Percentiles rank a stretch among this genome's conserved stretches.
Conservation (phyloP, 805 yeast genomes). For the Saccharomycopsis synnaedendra region DNA sequence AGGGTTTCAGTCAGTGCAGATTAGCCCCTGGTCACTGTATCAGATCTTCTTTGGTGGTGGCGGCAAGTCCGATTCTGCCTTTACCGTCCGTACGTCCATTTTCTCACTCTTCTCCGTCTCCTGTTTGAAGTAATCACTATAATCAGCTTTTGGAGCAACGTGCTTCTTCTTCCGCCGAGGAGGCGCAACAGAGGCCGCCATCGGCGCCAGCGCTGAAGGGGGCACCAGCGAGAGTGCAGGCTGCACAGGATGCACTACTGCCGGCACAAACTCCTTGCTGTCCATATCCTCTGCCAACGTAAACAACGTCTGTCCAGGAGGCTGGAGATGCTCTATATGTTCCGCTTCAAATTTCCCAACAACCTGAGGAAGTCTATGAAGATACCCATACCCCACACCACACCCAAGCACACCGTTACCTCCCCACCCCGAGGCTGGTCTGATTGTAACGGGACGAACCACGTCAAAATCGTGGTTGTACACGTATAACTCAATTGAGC, state of each 20-base stretch:
- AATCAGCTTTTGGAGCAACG: slow-evolving; percentile 14
- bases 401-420: slow-evolving; percentile 82
- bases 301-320: slow-evolving; percentile 15
- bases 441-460: slow-evolving; percentile 78
- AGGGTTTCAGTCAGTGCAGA: too few species aligned
- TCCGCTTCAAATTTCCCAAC: slow-evolving; percentile 23
- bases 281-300: slow-evolving; percentile 7
- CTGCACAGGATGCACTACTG: slow-evolving; percentile 14
- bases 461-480: slow-evolving; percentile 83
- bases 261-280: slow-evolving; percentile 12
- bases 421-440: slow-evolving; percentile 66
- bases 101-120: slow-evolving; percentile 31
- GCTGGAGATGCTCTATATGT: slow-evolving; percentile 21
- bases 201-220: background rate
- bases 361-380: slow-evolving; percentile 76
- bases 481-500: slow-evolving; percentile 48
- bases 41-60: slow-evolving; percentile 25
- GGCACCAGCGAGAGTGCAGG: slow-evolving; percentile 1
- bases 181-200: slow-evolving; percentile 20
- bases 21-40: background rate
- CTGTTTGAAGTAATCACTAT: slow-evolving; percentile 29
- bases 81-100: slow-evolving; percentile 25
- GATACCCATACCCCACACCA: slow-evolving; percentile 86
- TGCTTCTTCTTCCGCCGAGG: slow-evolving; percentile 20
- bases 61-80: slow-evolving; percentile 19